A percentile compares a stretch with the other conserved stretches of the same genome.
Evolutionary conservation across 148 eudicot genomes (phyloP).

Genomic region (Limonium bicolor): DNA sequence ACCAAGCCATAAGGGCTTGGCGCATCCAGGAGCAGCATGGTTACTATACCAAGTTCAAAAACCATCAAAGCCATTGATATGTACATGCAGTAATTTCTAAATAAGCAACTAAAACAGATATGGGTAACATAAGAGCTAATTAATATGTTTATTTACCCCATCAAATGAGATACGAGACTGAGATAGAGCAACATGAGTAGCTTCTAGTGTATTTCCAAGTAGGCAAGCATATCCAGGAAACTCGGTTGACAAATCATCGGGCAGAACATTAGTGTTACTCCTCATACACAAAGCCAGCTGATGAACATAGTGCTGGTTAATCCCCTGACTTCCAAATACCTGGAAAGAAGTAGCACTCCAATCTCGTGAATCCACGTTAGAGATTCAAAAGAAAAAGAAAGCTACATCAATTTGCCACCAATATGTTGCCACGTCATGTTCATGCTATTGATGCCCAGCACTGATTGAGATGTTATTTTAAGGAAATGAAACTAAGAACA

Average conservation of each 20-base stretch:
- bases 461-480: background rate
- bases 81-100: too few relatives aligned
- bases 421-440: too few relatives aligned
- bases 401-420: too few relatives aligned
- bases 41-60: too few relatives aligned
- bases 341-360: slow-evolving; percentile 11
- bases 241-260: slow-evolving; percentile 52
- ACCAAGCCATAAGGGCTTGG: too few relatives aligned
- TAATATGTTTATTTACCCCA: slow-evolving; percentile 50
- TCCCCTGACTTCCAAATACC: slow-evolving; percentile 40
- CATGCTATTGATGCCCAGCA: too few relatives aligned
- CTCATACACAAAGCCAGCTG: slow-evolving; percentile 55
- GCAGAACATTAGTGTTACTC: slow-evolving; percentile 42
- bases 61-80: too few relatives aligned
- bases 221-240: slow-evolving; percentile 93
- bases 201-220: slow-evolving; percentile 76
- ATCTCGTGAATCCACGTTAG: background rate
- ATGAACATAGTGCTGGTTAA: slow-evolving; percentile 57
- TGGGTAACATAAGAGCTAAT: too few relatives aligned
- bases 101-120: too few relatives aligned
- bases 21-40: too few relatives aligned
- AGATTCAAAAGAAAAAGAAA: too few relatives aligned
- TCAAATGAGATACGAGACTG: slow-evolving; percentile 43
- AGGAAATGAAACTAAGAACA: background rate
- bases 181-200: slow-evolving; percentile 47